These are phyloP conservation scores for Globisporangium barbulae DNA, from an alignment of 352 stramenopile species.

Conservation along the genomic window DNA sequence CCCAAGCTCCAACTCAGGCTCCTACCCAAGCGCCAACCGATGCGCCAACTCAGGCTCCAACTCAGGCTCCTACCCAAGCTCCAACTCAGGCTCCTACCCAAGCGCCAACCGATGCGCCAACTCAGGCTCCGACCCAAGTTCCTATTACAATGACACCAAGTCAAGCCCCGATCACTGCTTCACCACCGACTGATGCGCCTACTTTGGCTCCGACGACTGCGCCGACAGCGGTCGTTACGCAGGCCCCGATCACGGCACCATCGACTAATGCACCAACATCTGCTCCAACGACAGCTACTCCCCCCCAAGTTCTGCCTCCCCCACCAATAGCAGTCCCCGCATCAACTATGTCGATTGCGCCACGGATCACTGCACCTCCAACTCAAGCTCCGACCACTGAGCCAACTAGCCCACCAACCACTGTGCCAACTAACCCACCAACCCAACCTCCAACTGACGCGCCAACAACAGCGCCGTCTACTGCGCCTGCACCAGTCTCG, in stretches of 20 bases:
- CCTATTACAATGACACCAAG: too few species aligned
- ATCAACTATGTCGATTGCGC: not conserved
- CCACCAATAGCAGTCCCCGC: conserved; percentile 1
- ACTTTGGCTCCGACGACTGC: not conserved
- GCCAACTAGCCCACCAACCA: conserved; percentile 3
- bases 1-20: conserved; percentile 5
- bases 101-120: too few species aligned
- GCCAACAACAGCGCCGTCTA: too few species aligned
- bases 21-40: conserved; percentile 9
- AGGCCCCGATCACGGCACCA: not conserved
- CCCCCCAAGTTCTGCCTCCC: too few species aligned
- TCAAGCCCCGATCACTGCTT: too few species aligned
- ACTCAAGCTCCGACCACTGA: conserved; percentile 3
- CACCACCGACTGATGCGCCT: too few species aligned
- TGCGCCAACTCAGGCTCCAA: conserved; percentile 2
- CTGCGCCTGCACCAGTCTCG: too few species aligned
- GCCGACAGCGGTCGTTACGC: too few species aligned
- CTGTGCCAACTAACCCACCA: not conserved
- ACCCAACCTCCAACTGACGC: conserved; percentile 2
- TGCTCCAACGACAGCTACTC: not conserved
- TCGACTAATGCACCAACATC: not conserved
- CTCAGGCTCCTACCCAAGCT: not conserved
- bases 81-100: too few species aligned
- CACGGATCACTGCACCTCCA: not conserved
- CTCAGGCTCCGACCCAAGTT: too few species aligned